A percentile compares a stretch with the other conserved stretches of the same genome.
Conservation (phyloP, 139 green algal species). For the Protoeuglena noctilucae region DNA sequence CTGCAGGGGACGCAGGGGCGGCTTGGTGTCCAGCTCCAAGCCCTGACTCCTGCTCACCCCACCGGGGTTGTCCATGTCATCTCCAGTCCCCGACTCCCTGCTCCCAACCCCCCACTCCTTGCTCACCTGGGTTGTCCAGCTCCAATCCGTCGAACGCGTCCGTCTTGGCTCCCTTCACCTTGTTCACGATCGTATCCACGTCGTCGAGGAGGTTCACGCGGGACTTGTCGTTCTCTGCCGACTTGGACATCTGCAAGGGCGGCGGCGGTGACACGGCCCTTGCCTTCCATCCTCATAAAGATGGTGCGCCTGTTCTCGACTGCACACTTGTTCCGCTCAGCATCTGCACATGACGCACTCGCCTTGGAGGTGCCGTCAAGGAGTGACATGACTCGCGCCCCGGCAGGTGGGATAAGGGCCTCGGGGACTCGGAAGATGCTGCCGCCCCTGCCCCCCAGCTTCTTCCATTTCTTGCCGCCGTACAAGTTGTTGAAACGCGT, state of each 20-base stretch:
- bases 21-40: constrained; percentile 77
- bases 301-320: too few species aligned
- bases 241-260: constrained; percentile 86
- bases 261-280: too few species aligned
- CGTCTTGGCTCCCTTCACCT: constrained; percentile 80
- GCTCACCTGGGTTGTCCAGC: constrained; percentile 31
- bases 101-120: too few species aligned
- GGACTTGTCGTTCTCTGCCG: constrained; percentile 60
- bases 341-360: too few species aligned
- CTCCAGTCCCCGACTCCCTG: too few species aligned
- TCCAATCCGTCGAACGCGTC: constrained; percentile 49
- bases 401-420: constrained; percentile 74
- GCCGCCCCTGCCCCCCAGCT: constrained; percentile 70
- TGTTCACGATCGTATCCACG: constrained; percentile 61
- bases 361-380: constrained; percentile 85
- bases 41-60: constrained; percentile 8
- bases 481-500: constrained; percentile 76
- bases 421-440: constrained; percentile 74
- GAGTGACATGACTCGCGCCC: constrained; percentile 89
- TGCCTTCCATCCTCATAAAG: too few species aligned
- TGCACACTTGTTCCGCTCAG: too few species aligned
- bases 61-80: too few species aligned
- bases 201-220: constrained; percentile 91
- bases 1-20: too few species aligned
- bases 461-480: constrained; percentile 91